Percentiles rank a stretch among this genome's conserved stretches.
Evolutionary conservation across 306 rosid genomes (phyloP).

Genomic region (Cucumis melo): DNA sequence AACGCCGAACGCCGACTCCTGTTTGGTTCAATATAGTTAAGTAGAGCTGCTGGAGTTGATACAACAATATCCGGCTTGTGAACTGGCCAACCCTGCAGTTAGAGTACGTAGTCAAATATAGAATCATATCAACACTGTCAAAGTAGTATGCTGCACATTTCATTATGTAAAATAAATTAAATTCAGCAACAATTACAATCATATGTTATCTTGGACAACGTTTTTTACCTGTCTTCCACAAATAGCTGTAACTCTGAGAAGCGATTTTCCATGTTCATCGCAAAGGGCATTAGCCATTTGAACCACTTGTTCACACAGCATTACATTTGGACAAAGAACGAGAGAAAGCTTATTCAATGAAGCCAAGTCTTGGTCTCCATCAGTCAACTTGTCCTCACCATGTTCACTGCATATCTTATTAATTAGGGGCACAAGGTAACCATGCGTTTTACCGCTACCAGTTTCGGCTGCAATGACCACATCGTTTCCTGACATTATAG

Average conservation of each 20-base stretch:
- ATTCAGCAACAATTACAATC: not conserved
- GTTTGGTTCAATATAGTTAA: slow-evolving; percentile 58
- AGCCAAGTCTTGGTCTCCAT: slow-evolving; percentile 22
- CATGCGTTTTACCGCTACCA: slow-evolving; percentile 89
- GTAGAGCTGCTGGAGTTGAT: slow-evolving; percentile 90
- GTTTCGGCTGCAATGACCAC: slow-evolving; percentile 92
- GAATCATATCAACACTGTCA: not conserved
- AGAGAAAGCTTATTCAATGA: slow-evolving; percentile 29
- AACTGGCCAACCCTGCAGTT: slow-evolving; percentile 78
- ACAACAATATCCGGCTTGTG: slow-evolving; percentile 68
- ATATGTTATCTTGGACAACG: not conserved
- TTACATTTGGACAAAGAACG: slow-evolving; percentile 86
- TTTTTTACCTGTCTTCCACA: slow-evolving; percentile 78
- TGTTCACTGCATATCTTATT: slow-evolving; percentile 30
- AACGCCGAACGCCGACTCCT: slow-evolving; percentile 43
- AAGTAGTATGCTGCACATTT: not conserved
- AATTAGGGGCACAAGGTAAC: slow-evolving; percentile 68
- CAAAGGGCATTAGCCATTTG: slow-evolving; percentile 72
- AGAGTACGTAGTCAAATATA: slow-evolving; percentile 6
- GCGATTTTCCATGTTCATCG: slow-evolving; percentile 44
- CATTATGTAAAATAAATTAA: not conserved
- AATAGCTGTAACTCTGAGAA: slow-evolving; percentile 55
- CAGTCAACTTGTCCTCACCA: slow-evolving; percentile 19
- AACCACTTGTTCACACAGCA: slow-evolving; percentile 78
- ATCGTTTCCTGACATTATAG: slow-evolving; percentile 70